Base-by-base conservation (phyloP, 1,139 yeast genomes). In the Zygosaccharomyces sapae region DNA sequence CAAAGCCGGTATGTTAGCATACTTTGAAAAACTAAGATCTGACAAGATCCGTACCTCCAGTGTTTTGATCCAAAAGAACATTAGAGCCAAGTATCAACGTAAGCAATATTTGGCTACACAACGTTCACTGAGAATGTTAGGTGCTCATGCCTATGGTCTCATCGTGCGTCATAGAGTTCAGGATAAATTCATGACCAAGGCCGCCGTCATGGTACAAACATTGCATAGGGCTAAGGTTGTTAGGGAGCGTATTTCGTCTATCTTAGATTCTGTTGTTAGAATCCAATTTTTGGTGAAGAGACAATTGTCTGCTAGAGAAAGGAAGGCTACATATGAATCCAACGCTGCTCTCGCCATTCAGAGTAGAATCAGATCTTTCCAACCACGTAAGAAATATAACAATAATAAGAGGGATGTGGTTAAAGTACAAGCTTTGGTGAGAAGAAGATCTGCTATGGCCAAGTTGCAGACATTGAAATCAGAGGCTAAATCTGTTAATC, bases 1-100 rank as follows among this genome's bases (percentile, higher is more conserved):
- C 75, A 89, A 90, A 66, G 95, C 97, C 33, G 98, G 98, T 61
- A 88, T 92, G 75, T 76, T 92, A 63, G 98, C 97, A 18, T 84
- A 83, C 55, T 78, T 92, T 55, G 98, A 92, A 70, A 88, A 88
- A 57, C 71, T 85, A 59, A 81, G 97, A 67, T 71, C 88, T 22
- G 88, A 84, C 56, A 86, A 88, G 59, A 77, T 89, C 54, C 78
- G 78, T 62, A 77, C 71, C 48, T 83, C 95, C 46, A 96, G 96
- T 3, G 82, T 82, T 20, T 72, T 85, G 70, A 84, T 92, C 55
- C 98, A 92, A 71, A 89, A 88, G 77, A 81, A 86, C 59, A 72
- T 90, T 63, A 80, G 87, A 62, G 85, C 79, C 67, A 71, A 76
- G 37, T 74, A 77, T 59, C 79, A 77, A 67, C 84, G 94, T 58